Evolutionary conservation across 768 basidiomycete species (phyloP), one percentile per base, ranked within the genome.

Genomic region (Panaeolus papilionaceus): DNA sequence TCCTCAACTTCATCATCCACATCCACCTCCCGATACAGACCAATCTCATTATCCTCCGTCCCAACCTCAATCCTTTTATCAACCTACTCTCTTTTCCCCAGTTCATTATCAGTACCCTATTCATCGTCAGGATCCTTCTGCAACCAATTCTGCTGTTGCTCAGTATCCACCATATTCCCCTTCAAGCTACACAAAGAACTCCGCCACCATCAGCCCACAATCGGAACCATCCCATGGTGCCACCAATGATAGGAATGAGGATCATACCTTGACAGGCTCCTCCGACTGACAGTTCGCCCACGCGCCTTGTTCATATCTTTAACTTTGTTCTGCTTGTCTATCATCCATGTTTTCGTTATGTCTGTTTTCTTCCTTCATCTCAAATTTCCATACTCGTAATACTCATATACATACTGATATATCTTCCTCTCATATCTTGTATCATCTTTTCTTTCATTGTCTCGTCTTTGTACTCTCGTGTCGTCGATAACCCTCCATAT

Each of bases 1-100:
- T 28, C 26, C 26, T 33, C 54, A 58, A 16, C 72, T 80, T 68
- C 75, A 74, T 66, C 80, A 78, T 40, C 66, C 68, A 12, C 66
- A 67, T 40, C 77, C 80, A 51, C n/a, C 47, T 18, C n/a, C 7
- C n/a, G 47, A 51, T 51, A 4, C 12, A 9, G 20, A 23, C 26
- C 54, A 28, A 16, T 72, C 79, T 67, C 75, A 74, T 65, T 79
- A 79, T 45, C 66, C 68, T 18, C 66, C 64, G 26, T 78, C 80
- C 69, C 66, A 64, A 33, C 62, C 70, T 54, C 72, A 75, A 67
- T 67, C 67, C 12, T 75, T 68, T 61, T 78, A 77, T 64, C 75
- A 72, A 61, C 51, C 71, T 18, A 63, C 73, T 62, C 68, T 75
- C 58, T 66, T 73, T 42, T 54, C 69, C 51, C 69, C 73, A 16